Evolutionary conservation across 2,329 filamentous ascomycete species (phyloP).

Genomic region (Penicillium sp.): DNA sequence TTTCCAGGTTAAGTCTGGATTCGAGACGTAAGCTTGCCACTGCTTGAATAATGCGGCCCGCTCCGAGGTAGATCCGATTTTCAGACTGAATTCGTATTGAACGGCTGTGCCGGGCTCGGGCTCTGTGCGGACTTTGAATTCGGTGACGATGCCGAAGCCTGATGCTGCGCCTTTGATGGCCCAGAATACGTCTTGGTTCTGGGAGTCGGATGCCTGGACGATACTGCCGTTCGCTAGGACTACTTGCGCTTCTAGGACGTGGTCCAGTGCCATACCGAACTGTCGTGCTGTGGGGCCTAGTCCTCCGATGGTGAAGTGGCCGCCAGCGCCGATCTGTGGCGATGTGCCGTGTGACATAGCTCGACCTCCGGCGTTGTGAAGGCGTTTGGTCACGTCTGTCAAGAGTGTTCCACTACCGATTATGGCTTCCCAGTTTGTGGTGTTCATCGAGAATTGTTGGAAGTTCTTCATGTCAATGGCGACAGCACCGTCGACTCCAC

Average conservation of each 20-base stretch:
- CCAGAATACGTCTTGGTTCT: slow-evolving; percentile 36
- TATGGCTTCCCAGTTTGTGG: slow-evolving; percentile 30
- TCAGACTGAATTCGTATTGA: slow-evolving; percentile 59
- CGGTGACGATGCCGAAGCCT: slow-evolving; percentile 41
- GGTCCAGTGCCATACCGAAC: slow-evolving; percentile 54
- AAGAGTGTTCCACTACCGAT: slow-evolving; percentile 36
- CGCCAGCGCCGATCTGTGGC: slow-evolving; percentile 37
- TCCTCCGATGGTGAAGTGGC: slow-evolving; percentile 39
- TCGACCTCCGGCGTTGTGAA: slow-evolving; percentile 29
- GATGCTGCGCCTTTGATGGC: slow-evolving; percentile 39
- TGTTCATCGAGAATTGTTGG: slow-evolving; percentile 34
- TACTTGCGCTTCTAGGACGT: slow-evolving; percentile 49
- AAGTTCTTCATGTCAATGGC: slow-evolving; percentile 34
- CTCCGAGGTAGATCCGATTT: slow-evolving; percentile 48
- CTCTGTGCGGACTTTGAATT: slow-evolving; percentile 39
- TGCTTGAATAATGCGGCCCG: slow-evolving; percentile 53
- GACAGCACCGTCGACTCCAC: slow-evolving; percentile 31
- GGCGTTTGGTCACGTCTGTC: slow-evolving; percentile 31
- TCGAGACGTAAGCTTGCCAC: slow-evolving; percentile 59
- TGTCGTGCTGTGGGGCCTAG: slow-evolving; percentile 44
- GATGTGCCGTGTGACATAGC: slow-evolving; percentile 38
- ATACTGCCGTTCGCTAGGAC: slow-evolving; percentile 44
- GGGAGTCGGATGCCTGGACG: slow-evolving; percentile 29
- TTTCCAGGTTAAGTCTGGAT: slow-evolving; percentile 57
- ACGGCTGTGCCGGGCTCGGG: slow-evolving; percentile 47